Conservation (phyloP, 1,139 yeast species). For the Kodamaea sp. region DNA sequence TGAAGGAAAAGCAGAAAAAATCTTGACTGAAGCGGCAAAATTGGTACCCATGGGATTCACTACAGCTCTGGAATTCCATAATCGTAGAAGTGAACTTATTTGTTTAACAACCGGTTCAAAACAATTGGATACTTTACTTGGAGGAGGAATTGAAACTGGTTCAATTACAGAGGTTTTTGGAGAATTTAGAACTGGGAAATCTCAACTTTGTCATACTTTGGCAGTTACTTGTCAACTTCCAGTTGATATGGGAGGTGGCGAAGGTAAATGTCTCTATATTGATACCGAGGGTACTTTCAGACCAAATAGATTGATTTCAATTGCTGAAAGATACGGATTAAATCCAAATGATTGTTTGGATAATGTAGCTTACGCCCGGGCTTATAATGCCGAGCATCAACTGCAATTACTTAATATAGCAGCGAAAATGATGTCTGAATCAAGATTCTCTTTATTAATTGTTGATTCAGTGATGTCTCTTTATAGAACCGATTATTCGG, state of each 20-base stretch:
- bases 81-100: slow-evolving; percentile 83
- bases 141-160: slow-evolving; percentile 98
- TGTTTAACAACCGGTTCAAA: slow-evolving; percentile 95
- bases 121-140: slow-evolving; percentile 85
- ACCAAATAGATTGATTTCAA: slow-evolving; percentile 83
- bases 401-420: slow-evolving; percentile 82
- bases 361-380: slow-evolving; percentile 96
- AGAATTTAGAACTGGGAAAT: slow-evolving; percentile 96
- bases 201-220: slow-evolving; percentile 93
- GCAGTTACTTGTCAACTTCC: slow-evolving; percentile 98
- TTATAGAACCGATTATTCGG: slow-evolving; percentile 91
- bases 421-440: slow-evolving; percentile 94
- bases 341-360: slow-evolving; percentile 94
- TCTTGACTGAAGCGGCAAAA: slow-evolving; percentile 78
- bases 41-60: slow-evolving; percentile 96
- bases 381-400: slow-evolving; percentile 96
- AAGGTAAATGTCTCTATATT: slow-evolving; percentile 92
- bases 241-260: slow-evolving; percentile 98
- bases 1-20: slow-evolving; percentile 90
- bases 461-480: slow-evolving; percentile 97
- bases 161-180: slow-evolving; percentile 96
- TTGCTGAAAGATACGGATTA: slow-evolving; percentile 87
- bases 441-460: slow-evolving; percentile 74
- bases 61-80: slow-evolving; percentile 93
- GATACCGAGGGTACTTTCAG: slow-evolving; percentile 98